phyloP scores from a whole-genome alignment of 306 rosid species.

The Lupinus albus region DNA sequence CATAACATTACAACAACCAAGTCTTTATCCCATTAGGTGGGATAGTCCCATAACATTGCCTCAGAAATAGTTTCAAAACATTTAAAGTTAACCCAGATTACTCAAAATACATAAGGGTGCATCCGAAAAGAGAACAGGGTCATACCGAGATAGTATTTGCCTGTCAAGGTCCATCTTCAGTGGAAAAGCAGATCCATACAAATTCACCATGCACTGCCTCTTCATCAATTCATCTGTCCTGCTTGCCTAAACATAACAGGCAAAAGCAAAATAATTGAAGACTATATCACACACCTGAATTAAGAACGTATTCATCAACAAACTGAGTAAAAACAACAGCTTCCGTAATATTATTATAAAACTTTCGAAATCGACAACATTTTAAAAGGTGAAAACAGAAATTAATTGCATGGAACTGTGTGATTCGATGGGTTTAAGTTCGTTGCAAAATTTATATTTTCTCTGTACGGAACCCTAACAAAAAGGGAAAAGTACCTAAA shows the following conservation, averaged over 20 bases:
- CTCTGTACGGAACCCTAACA: conserved; percentile 26
- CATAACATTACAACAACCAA: background rate
- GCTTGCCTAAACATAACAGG: conserved; percentile 47
- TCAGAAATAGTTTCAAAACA: background rate
- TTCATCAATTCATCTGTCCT: conserved; percentile 56
- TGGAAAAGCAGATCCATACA: conserved; percentile 78
- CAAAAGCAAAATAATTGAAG: background rate
- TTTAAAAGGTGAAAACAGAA: background rate
- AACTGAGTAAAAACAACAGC: conserved; percentile 16
- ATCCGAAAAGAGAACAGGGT: background rate
- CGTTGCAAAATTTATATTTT: background rate
- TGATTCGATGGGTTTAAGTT: background rate
- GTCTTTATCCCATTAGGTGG: too few species aligned
- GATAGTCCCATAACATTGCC: background rate
- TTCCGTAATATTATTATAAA: background rate
- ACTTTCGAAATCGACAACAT: background rate
- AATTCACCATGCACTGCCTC: conserved; percentile 58
- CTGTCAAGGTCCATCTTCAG: conserved; percentile 78
- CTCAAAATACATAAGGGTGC: background rate
- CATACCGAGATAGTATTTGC: conserved; percentile 79
- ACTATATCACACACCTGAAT: background rate
- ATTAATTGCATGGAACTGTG: background rate
- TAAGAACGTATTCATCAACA: too few species aligned
- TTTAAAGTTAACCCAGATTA: background rate
- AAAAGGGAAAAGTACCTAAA: background rate